Evolutionary conservation across 140 eudicot genomes (phyloP), one percentile per base, ranked within the genome.

Genomic region (Oenanthe javanica): DNA sequence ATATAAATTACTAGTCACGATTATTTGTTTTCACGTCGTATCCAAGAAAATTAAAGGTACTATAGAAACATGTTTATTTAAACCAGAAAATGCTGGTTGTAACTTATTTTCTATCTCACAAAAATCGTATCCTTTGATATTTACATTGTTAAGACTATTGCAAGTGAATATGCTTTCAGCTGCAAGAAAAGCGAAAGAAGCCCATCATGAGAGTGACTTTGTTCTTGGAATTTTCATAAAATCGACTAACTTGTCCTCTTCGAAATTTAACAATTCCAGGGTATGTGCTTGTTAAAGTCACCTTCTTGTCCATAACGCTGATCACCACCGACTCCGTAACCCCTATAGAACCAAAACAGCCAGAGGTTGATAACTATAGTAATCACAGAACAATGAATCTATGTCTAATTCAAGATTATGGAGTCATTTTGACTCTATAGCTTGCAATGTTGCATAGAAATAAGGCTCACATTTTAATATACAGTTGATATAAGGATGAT

Each of bases 321-420:
- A 87, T 82, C 88, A 80, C 90, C 82, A 87, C 67, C 0, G 90
- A 87, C 54, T 87, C 83, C 46, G 84, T 80, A 31, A 82, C 82
- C 66, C 88, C 90, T 87, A n/a, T 36, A 47, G 69, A 51, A 52
- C 74, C 31, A 47, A 27, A 40, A 19, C 40, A 75, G 0, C 40
- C 18, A 69, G 13, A 50, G 38, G 52, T 42, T 38, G 63, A 61
- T 73, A 19, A 25, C 8, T 8, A 16, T 25, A 10, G 42, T 69
- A 48, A 11, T 31, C 38, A 67, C 79, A 83, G 54, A 59, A 78
- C 16, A 67, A 40, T 16, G 66, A 31, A 10, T 51, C 21, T 23
- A 51, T 38, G 70, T 23, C 69, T 64, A 64, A 3, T 31, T 36
- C n/a, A 36, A 14, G 47, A 70, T 3, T 4, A 0, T 23, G 31